Base-by-base conservation (phyloP, 2,329 filamentous ascomycete genomes). In the Alternaria atra region DNA sequence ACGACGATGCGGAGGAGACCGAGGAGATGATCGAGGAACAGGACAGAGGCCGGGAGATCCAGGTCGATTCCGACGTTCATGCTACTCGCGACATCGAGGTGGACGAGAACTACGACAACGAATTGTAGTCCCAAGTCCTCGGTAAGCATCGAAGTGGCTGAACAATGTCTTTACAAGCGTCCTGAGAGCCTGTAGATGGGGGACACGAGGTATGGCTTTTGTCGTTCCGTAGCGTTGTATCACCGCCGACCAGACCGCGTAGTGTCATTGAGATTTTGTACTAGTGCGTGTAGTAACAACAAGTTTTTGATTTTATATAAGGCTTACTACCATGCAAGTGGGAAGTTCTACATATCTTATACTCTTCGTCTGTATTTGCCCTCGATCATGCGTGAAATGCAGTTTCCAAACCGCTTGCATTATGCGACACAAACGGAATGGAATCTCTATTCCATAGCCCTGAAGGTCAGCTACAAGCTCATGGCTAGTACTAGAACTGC, bases 31-130 rank as follows among this genome's bases (percentile, higher is more conserved):
- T 5, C 1, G 29, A 7, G 20, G 25, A n/a, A 17, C n/a, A 34
- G 6, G 7, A 37, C 20, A 20, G 12, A 23, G 46, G 37, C 13
- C 12, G 13, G 2, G 30, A 37, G 34, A 13, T 13, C 2, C 32
- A 37, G 7, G 23, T n/a, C 13, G 46, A 35, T n/a, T 7, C 13
- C 13, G 20, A 23, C 20, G 7, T 17, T 0, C 13, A 27, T 40
- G 40, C 34, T 9, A 17, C 29, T 42, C 58, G 53, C n/a, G 7
- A 32, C 5, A 35, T 60, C 1, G 39, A 42, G 7, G 32, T 60
- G 5, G 29, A 60, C 3, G 58, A 60, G 12, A 10, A 60, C 2
- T 60, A 57, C 23, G 30, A 39, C 13, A 53, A 60, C 5, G 30
- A 39, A 4, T 35, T 42, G 10, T 37, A 27, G 20, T 7, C 25